Evolutionary conservation across 2,329 filamentous ascomycete genomes (phyloP), one percentile per base, ranked within the genome.

Genomic region (Ophiocordyceps polyrhachis-furcata): DNA sequence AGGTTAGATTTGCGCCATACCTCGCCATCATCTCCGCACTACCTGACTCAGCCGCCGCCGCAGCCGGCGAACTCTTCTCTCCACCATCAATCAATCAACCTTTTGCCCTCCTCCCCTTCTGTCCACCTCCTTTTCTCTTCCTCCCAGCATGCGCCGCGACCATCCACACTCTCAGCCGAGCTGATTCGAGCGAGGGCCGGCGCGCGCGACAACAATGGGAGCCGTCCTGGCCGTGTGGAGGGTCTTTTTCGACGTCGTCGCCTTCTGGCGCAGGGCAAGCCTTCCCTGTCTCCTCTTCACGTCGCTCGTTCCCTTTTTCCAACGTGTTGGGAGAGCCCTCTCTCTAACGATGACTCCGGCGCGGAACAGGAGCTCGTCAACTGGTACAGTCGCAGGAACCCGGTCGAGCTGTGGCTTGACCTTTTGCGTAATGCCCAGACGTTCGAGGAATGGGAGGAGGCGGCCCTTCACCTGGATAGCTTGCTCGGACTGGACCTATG

Each of bases 391-490:
- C 70, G 71, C 49, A 81, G 74, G 58, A 80, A 73, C 43, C 72
- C 74, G 2, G 69, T 74, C 43, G 75, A 81, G 50, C 64, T 77
- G 45, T 79, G 84, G 64, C 69, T 81, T 40, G 71, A 81, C 48
- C 66, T 70, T 21, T 66, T 93, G 42, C 70, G 69, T 44, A 71
- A 76, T 47, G 82, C 85, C 17, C 69, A 76, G 50, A 70, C 73
- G 23, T 93, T 81, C 56, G 83, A 91, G 55, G 81, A 91, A 57
- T 95, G 87, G 86, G 81, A 89, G 57, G 79, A 80, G 51, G 79
- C 81, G n/a, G 85, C 87, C 1, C 73, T 83, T 50, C 75, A 83
- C 54, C 71, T 94, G n/a, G 88, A 94, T 60, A 80, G 81, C 54
- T 67, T 84, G 17, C 69, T 87, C n/a, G 80, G 80, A 40, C 76